These are phyloP conservation scores for Diplodia seriata DNA, from an alignment of 2,329 filamentous ascomycete genomes.

Conservation along the genomic window DNA sequence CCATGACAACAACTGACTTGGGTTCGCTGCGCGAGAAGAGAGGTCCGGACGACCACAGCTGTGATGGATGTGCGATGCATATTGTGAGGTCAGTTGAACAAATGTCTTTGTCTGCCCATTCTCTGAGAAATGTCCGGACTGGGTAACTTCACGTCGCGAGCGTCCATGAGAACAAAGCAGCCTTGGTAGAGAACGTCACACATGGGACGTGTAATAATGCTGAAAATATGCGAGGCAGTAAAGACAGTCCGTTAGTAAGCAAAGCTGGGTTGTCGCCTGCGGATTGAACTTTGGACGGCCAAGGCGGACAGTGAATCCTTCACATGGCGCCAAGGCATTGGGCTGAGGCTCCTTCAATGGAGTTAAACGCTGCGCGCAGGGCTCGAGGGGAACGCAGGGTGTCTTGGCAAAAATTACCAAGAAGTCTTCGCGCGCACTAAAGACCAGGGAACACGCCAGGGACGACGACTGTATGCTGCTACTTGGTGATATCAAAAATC, in stretches of 20 bases:
- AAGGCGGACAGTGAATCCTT: slow-evolving; percentile 14
- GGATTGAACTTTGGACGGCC: background rate
- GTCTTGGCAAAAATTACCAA: slow-evolving; percentile 14
- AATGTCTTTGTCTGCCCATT: slow-evolving; percentile 24
- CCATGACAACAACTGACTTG: background rate
- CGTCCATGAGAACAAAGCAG: slow-evolving; percentile 21
- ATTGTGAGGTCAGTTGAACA: slow-evolving; percentile 5
- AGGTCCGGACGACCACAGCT: background rate
- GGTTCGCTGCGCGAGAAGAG: background rate
- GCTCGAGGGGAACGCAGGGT: slow-evolving; percentile 6
- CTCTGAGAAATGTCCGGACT: slow-evolving; percentile 10
- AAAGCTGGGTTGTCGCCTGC: background rate
- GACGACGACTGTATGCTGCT: slow-evolving; percentile 17
- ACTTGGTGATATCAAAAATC: slow-evolving; percentile 30
- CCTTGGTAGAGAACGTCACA: background rate
- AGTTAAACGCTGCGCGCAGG: background rate
- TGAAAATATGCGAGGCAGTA: background rate
- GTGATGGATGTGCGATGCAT: background rate
- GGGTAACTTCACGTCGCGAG: slow-evolving; percentile 5
- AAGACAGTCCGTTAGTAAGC: background rate
- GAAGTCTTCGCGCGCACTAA: slow-evolving; percentile 21
- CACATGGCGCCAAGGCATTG: background rate
- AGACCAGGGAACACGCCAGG: slow-evolving; percentile 9
- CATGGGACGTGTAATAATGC: background rate
- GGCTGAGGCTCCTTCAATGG: background rate